These are phyloP conservation scores for Termitomyces eurrhizus DNA, from an alignment of 768 basidiomycete species.

Conservation along the genomic window DNA sequence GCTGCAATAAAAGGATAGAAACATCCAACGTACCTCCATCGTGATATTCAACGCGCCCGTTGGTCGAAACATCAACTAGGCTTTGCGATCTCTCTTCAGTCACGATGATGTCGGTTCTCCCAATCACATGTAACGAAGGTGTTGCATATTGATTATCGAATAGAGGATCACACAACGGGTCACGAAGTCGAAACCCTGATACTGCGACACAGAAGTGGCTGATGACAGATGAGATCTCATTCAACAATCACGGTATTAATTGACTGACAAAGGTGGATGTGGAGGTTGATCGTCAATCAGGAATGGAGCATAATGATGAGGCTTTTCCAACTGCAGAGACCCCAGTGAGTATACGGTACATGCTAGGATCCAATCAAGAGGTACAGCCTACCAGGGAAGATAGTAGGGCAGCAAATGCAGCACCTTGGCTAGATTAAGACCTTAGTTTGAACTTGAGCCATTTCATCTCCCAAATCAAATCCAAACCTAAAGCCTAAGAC, in stretches of 20 bases:
- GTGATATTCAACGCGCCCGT: constrained; percentile 68
- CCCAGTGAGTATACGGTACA: not conserved
- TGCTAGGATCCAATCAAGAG: constrained; percentile 5
- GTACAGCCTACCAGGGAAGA: constrained; percentile 54
- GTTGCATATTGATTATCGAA: constrained; percentile 56
- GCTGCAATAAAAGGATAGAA: not conserved
- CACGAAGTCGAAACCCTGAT: constrained; percentile 61
- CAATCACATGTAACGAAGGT: constrained; percentile 74
- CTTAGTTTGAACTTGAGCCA: not conserved
- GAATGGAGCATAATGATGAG: constrained; percentile 50
- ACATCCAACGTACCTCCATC: constrained; percentile 61
- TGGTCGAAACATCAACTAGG: constrained; percentile 50
- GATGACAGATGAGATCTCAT: constrained; percentile 2
- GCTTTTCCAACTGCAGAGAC: constrained; percentile 33
- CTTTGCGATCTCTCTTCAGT: constrained; percentile 59
- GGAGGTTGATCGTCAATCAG: constrained; percentile 58
- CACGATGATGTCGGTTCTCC: constrained; percentile 75
- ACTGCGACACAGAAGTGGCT: constrained; percentile 76
- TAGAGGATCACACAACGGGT: constrained; percentile 44
- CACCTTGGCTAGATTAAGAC: constrained; percentile 58
- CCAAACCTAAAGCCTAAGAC: constrained; percentile 75
- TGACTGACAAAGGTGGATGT: constrained; percentile 70
- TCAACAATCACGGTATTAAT: not conserved
- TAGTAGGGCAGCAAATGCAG: constrained; percentile 67
- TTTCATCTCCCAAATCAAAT: not conserved